Evolutionary conservation across 1,139 yeast genomes (phyloP).

Genomic region (Blastobotrys ciferrii): DNA sequence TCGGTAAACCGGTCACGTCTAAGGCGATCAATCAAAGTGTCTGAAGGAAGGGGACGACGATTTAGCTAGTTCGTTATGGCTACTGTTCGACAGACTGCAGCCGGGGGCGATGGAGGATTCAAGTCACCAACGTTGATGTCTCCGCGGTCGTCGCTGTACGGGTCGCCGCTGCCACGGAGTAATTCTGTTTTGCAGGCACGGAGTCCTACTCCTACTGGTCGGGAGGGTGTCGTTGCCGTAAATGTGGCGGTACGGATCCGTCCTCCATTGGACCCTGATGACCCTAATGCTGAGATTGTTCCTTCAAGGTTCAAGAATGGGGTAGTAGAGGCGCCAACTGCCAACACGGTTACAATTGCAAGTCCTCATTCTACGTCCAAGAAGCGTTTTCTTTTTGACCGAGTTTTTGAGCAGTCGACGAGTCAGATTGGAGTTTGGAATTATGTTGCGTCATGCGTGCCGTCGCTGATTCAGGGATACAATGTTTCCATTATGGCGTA

Average conservation of each 20-base stretch:
- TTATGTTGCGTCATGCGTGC: slow-evolving; percentile 21
- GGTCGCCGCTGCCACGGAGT: slow-evolving; percentile 11
- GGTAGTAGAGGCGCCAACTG: slow-evolving; percentile 10
- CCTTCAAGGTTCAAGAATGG: slow-evolving; percentile 2
- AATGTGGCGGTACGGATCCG: slow-evolving; percentile 24
- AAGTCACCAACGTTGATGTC: slow-evolving; percentile 11
- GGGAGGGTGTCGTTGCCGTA: slow-evolving; percentile 17
- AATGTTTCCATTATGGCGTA: slow-evolving; percentile 37
- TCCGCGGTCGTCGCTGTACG: slow-evolving; percentile 11
- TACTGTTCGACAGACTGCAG: background rate
- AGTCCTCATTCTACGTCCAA: slow-evolving; percentile 2
- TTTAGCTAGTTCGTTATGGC: background rate
- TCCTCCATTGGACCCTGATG: slow-evolving; percentile 16
- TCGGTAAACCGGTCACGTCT: background rate
- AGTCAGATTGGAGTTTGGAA: slow-evolving; percentile 27
- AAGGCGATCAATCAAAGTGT: background rate
- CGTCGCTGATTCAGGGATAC: slow-evolving; percentile 27
- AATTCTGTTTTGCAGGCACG: slow-evolving; percentile 1
- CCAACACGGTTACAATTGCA: slow-evolving; percentile 10
- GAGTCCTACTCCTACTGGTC: background rate
- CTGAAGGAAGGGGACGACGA: background rate
- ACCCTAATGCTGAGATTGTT: slow-evolving; percentile 10
- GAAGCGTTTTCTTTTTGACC: slow-evolving; percentile 27
- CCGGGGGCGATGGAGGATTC: slow-evolving; percentile 5
- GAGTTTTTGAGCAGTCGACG: slow-evolving; percentile 25